Evolutionary conservation across 805 yeast species (phyloP).

Genomic region (Zygosaccharomyces bisporus): DNA sequence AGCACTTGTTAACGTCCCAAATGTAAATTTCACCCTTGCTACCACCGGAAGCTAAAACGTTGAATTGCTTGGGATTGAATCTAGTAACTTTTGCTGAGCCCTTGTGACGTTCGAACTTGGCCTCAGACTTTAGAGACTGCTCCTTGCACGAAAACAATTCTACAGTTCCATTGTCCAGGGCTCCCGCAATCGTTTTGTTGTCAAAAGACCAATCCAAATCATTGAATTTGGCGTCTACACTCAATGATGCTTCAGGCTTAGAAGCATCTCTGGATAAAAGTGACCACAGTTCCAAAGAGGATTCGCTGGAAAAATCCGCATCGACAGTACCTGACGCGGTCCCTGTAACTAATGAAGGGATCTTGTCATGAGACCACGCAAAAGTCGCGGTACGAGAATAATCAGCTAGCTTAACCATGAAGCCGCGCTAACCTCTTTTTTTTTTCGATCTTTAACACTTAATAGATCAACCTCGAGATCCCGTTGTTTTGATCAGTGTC

Average conservation of each 20-base stretch:
- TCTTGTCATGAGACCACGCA: constrained; percentile 81
- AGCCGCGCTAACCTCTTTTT: constrained; percentile 2
- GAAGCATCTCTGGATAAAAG: constrained; percentile 43
- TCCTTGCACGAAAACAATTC: constrained; percentile 69
- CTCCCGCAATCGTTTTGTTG: constrained; percentile 75
- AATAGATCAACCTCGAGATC: constrained; percentile 1
- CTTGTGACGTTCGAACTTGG: constrained; percentile 55
- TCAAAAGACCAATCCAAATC: constrained; percentile 80
- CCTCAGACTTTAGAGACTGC: constrained; percentile 44
- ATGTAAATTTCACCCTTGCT: constrained; percentile 81
- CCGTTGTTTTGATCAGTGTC: constrained; percentile 5
- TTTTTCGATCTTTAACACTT: constrained; percentile 1
- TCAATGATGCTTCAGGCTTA: constrained; percentile 43
- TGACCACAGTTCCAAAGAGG: constrained; percentile 78
- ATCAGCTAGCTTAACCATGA: constrained; percentile 80
- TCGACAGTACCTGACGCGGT: constrained; percentile 96
- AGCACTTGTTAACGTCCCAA: constrained; percentile 76
- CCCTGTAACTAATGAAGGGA: constrained; percentile 83
- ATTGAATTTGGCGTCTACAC: constrained; percentile 61
- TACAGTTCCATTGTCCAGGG: constrained; percentile 76
- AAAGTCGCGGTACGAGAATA: constrained; percentile 85
- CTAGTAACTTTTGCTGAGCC: constrained; percentile 68
- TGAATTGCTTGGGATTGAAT: constrained; percentile 70
- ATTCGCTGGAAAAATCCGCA: constrained; percentile 73
- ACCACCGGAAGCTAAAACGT: constrained; percentile 82